Conservation (phyloP, 2,329 filamentous ascomycete genomes). For the Acrocalymma vagum region DNA sequence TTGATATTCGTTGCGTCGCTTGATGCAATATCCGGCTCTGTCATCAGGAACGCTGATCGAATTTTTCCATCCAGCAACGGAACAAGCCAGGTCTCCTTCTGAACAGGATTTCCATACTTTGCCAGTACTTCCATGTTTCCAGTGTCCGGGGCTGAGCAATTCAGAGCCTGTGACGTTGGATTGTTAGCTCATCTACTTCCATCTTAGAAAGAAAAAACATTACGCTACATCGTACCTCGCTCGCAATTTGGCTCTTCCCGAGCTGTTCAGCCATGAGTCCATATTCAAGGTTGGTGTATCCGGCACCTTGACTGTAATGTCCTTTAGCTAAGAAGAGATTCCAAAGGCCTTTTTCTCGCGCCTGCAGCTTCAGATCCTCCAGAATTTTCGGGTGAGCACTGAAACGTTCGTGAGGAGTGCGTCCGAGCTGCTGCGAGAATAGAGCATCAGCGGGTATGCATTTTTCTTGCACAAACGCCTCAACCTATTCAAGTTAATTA, state of each 20-base stretch:
- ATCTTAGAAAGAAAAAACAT: too few species aligned
- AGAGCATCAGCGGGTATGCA: slow-evolving; percentile 77
- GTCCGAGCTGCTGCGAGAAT: slow-evolving; percentile 77
- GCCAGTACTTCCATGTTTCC: slow-evolving; percentile 94
- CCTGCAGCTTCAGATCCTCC: slow-evolving; percentile 86
- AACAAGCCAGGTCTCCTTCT: slow-evolving; percentile 82
- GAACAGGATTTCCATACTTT: slow-evolving; percentile 83
- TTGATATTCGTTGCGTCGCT: slow-evolving; percentile 92
- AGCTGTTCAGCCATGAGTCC: slow-evolving; percentile 96
- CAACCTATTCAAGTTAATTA: slow-evolving; percentile 63
- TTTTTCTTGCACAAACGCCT: slow-evolving; percentile 94
- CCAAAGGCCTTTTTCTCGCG: slow-evolving; percentile 84
- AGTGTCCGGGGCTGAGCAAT: slow-evolving; percentile 88
- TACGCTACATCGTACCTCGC: too few species aligned
- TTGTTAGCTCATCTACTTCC: too few species aligned
- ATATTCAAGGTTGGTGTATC: slow-evolving; percentile 93
- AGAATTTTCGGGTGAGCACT: slow-evolving; percentile 86
- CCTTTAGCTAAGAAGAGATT: slow-evolving; percentile 96
- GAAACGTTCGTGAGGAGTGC: slow-evolving; percentile 77
- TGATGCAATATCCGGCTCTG: slow-evolving; percentile 83
- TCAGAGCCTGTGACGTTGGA: slow-evolving; percentile 70
- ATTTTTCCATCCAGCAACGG: slow-evolving; percentile 84
- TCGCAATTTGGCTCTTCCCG: slow-evolving; percentile 81
- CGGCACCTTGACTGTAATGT: slow-evolving; percentile 91
- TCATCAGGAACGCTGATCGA: slow-evolving; percentile 89